Conservation (phyloP, 805 yeast genomes). For the Teunomyces pallodes region DNA sequence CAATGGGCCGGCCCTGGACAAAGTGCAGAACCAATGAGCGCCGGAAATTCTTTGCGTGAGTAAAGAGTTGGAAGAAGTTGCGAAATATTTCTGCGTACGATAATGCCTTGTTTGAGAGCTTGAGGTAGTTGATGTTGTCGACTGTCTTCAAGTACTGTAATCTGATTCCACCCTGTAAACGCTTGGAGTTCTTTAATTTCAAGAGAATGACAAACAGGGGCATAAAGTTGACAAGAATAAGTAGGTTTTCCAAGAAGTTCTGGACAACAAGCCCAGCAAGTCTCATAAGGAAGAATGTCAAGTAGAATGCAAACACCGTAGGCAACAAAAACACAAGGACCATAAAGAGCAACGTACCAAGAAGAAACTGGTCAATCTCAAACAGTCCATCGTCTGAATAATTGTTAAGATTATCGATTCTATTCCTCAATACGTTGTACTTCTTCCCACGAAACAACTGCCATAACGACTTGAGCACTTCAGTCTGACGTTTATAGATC, state of each 20-base stretch:
- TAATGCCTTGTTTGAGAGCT: conserved; percentile 36
- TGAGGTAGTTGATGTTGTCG: conserved; percentile 22
- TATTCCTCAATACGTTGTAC: conserved; percentile 74
- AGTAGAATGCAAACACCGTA: conserved; percentile 81
- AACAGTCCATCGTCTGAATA: conserved; percentile 36
- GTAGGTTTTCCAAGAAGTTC: conserved; percentile 54
- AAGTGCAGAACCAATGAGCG: conserved; percentile 20
- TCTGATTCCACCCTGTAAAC: conserved; percentile 53
- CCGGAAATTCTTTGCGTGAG: conserved; percentile 26
- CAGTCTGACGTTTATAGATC: conserved; percentile 72
- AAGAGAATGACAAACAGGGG: conserved; percentile 83
- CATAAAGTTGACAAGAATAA: conserved; percentile 72
- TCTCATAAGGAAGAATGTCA: conserved; percentile 63
- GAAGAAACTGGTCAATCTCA: conserved; percentile 78
- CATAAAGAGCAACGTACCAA: conserved; percentile 88
- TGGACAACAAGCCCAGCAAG: conserved; percentile 47
- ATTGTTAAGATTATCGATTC: conserved; percentile 75
- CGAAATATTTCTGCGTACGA: conserved; percentile 32
- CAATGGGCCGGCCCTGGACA: conserved; percentile 25
- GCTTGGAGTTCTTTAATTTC: conserved; percentile 72
- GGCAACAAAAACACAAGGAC: conserved; percentile 77
- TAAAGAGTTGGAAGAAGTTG: conserved; percentile 29
- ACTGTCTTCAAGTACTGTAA: conserved; percentile 22
- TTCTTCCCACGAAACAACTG: conserved; percentile 88
- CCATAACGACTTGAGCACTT: conserved; percentile 67